Percentiles rank a stretch among this genome's conserved stretches.
These are phyloP conservation scores for Candida takata DNA, from an alignment of 805 yeast species.

Conservation along the genomic window DNA sequence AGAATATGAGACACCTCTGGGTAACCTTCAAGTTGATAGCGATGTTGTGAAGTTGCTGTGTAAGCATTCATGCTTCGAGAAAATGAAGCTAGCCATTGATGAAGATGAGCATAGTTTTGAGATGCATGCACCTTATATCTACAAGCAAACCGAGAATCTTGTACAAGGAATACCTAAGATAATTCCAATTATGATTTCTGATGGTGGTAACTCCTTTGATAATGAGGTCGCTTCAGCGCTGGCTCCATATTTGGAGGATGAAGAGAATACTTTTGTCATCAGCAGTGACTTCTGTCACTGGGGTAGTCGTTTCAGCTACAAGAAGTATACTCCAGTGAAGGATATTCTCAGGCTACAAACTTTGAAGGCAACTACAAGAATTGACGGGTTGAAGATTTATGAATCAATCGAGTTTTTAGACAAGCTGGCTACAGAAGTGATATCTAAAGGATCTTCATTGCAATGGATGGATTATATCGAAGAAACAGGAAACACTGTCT, in stretches of 20 bases:
- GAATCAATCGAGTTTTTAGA: slow-evolving; percentile 73
- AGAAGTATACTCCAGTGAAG: slow-evolving; percentile 34
- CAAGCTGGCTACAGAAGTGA: slow-evolving; percentile 57
- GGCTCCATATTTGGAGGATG: slow-evolving; percentile 45
- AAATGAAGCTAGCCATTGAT: slow-evolving; percentile 57
- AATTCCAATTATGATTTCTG: slow-evolving; percentile 78
- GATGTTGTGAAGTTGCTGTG: slow-evolving; percentile 34
- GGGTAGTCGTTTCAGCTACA: slow-evolving; percentile 65
- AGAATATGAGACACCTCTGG: slow-evolving; percentile 75
- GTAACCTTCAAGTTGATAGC: slow-evolving; percentile 60
- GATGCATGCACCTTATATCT: slow-evolving; percentile 82
- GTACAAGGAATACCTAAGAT: slow-evolving; percentile 37
- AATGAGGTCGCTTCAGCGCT: slow-evolving; percentile 40
- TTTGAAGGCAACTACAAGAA: slow-evolving; percentile 5
- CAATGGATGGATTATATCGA: slow-evolving; percentile 64
- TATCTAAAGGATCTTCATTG: slow-evolving; percentile 46
- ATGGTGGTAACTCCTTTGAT: slow-evolving; percentile 40
- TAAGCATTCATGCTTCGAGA: slow-evolving; percentile 39
- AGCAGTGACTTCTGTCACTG: slow-evolving; percentile 96
- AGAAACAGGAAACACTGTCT: slow-evolving; percentile 78
- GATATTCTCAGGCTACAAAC: slow-evolving; percentile 13
- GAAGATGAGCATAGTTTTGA: slow-evolving; percentile 89
- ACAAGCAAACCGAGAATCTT: slow-evolving; percentile 36
- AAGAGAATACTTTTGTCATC: slow-evolving; percentile 61
- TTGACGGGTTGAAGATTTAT: slow-evolving; percentile 42